Evolutionary conservation across 805 yeast genomes (phyloP).

Genomic region (Spencermartinsiella europaea): DNA sequence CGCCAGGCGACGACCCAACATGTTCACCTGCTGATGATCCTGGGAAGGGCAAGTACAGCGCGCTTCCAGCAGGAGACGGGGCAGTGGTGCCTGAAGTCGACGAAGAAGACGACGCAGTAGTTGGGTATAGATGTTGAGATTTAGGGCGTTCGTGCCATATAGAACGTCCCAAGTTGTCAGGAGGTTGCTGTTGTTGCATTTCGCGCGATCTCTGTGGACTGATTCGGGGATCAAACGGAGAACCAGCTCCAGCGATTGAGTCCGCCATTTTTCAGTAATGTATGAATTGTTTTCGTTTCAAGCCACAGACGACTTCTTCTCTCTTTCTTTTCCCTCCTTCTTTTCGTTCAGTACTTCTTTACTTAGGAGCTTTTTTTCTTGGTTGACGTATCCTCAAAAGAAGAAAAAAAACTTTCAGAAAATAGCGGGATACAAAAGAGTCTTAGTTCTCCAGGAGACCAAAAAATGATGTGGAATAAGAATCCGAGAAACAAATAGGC

Average conservation of each 20-base stretch:
- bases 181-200: no score
- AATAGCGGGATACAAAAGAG: no score
- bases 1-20: conserved; percentile 7
- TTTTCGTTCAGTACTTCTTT: no score
- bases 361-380: no score
- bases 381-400: no score
- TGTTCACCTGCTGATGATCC: conserved; percentile 9
- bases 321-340: no score
- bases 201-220: conserved; percentile 7
- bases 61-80: conserved; percentile 5
- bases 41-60: conserved; percentile 10
- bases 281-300: no score
- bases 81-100: conserved; percentile 8
- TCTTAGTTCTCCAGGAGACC: no score
- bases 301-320: no score
- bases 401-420: no score
- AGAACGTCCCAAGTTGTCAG: conserved; percentile 11
- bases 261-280: background rate
- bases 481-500: no score
- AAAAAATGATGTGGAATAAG: no score
- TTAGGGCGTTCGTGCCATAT: conserved; percentile 17
- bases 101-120: conserved; percentile 3
- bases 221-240: conserved; percentile 22
- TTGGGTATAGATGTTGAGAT: conserved; percentile 17
- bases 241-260: conserved; percentile 19